These are phyloP conservation scores for Paraglomus occultum DNA, from an alignment of 192 early-diverging fungal genomes.

Conservation along the genomic window DNA sequence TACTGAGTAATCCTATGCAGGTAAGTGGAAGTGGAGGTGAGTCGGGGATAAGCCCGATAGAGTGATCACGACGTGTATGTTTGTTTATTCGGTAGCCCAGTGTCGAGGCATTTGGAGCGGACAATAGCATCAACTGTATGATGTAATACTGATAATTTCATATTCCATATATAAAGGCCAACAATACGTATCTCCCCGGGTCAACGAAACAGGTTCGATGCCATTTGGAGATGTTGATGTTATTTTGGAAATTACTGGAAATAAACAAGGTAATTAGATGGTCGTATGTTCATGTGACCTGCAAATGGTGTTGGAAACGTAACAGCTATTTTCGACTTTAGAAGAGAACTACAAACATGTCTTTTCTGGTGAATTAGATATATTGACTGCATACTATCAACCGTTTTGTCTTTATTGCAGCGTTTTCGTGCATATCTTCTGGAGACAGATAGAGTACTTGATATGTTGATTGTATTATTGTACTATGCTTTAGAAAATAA, in stretches of 20 bases:
- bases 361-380: background rate
- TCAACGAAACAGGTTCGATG: conserved; percentile 67
- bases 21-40: conserved; percentile 36
- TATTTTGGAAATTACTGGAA: conserved; percentile 85
- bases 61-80: background rate
- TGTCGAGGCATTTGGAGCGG: background rate
- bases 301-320: background rate
- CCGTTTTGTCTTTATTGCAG: conserved; percentile 35
- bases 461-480: conserved; percentile 58
- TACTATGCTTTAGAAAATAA: conserved; percentile 63
- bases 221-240: conserved; percentile 69
- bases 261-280: conserved; percentile 60
- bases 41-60: too few relatives aligned
- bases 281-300: background rate
- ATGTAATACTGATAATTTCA: background rate
- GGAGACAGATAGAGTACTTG: conserved; percentile 62
- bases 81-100: too few relatives aligned
- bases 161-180: conserved; percentile 42
- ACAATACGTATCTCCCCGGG: conserved; percentile 73
- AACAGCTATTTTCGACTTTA: background rate
- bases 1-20: conserved; percentile 77
- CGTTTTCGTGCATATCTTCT: conserved; percentile 59
- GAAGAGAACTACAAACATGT: background rate
- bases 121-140: background rate
- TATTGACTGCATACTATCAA: too few relatives aligned